A percentile compares a stretch with the other conserved stretches of the same genome.
Conservation (phyloP, 371 early-diverging fungal species). For the Zychaea mexicana region DNA sequence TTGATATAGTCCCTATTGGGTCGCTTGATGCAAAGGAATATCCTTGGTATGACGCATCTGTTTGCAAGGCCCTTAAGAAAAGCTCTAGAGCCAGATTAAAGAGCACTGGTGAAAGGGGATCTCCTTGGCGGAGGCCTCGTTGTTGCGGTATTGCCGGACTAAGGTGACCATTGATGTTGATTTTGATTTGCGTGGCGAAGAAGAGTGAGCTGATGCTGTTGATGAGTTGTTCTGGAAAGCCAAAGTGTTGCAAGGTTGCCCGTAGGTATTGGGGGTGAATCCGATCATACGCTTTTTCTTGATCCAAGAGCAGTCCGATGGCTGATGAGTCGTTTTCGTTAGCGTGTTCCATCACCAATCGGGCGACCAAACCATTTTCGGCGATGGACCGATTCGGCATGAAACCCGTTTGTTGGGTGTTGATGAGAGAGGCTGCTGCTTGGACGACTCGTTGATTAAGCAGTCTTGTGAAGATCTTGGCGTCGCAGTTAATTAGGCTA, state of each 20-base stretch:
- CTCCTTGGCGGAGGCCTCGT: slow-evolving; percentile 30
- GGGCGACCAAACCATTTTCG: slow-evolving; percentile 12
- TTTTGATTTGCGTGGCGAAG: slow-evolving; percentile 15
- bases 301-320: slow-evolving; percentile 14
- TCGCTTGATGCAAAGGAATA: background rate
- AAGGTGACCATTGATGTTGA: slow-evolving; percentile 24
- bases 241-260: slow-evolving; percentile 1
- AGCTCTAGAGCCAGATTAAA: slow-evolving; percentile 40
- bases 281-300: slow-evolving; percentile 9
- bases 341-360: slow-evolving; percentile 11
- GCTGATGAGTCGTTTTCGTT: background rate
- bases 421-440: slow-evolving; percentile 19
- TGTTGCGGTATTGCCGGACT: slow-evolving; percentile 12
- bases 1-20: background rate
- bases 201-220: slow-evolving; percentile 10
- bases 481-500: slow-evolving; percentile 17
- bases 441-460: background rate
- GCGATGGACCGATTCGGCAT: slow-evolving; percentile 7
- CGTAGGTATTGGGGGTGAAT: slow-evolving; percentile 16
- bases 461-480: slow-evolving; percentile 20
- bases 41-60: background rate
- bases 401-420: slow-evolving; percentile 10
- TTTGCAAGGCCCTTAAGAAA: slow-evolving; percentile 17
- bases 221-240: slow-evolving; percentile 6
- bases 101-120: slow-evolving; percentile 27